phyloP scores from a whole-genome alignment of 345 rosid genomes.

The Xanthoceras sorbifolium region DNA sequence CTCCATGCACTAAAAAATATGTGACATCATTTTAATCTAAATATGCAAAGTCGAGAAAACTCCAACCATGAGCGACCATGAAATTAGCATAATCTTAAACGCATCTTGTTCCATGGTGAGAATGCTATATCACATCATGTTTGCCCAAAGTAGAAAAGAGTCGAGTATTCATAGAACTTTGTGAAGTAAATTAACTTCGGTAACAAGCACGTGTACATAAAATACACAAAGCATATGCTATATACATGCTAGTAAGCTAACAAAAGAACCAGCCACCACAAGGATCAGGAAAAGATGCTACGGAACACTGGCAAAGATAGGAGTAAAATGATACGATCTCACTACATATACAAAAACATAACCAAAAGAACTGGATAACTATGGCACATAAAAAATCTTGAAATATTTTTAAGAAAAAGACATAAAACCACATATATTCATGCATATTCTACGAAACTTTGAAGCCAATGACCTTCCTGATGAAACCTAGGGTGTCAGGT shows the following conservation, averaged over 20 bases:
- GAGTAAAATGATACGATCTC: background rate
- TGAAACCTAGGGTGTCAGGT: background rate
- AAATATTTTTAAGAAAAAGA: background rate
- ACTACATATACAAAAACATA: background rate
- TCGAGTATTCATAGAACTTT: background rate
- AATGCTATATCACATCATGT: background rate
- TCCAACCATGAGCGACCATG: background rate
- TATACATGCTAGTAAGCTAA: background rate
- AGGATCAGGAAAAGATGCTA: background rate
- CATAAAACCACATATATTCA: background rate
- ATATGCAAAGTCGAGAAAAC: constrained; percentile 9
- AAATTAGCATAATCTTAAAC: background rate
- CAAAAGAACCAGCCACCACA: constrained; percentile 2
- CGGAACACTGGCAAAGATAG: background rate
- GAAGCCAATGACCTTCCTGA: background rate
- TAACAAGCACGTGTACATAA: background rate
- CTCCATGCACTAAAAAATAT: constrained; percentile 71
- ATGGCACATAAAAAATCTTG: background rate
- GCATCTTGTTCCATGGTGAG: background rate
- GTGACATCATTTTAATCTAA: constrained; percentile 19
- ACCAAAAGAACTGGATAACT: background rate
- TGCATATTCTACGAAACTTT: background rate
- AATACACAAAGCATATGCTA: too few relatives aligned
- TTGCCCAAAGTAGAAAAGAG: background rate
- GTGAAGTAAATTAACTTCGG: background rate